phyloP scores from a whole-genome alignment of 2,329 filamentous ascomycete genomes.

The Alternaria arborescens region DNA sequence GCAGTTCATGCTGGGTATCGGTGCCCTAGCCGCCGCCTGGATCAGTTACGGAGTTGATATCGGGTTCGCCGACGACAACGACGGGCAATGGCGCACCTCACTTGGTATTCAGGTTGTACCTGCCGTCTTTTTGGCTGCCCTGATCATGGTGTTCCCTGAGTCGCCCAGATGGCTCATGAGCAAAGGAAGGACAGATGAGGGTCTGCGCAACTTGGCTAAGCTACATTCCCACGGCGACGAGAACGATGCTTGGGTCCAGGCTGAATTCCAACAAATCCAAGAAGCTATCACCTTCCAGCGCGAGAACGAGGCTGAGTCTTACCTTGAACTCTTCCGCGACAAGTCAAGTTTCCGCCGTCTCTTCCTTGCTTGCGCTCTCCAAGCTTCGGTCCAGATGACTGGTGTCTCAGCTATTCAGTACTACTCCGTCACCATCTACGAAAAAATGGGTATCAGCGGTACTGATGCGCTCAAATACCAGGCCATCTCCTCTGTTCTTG shows the following conservation, averaged over 20 bases:
- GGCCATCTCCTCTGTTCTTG: slow-evolving; percentile 76
- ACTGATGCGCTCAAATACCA: slow-evolving; percentile 76
- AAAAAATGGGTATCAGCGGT: slow-evolving; percentile 72
- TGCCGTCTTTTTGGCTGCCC: slow-evolving; percentile 67
- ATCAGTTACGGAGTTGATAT: slow-evolving; percentile 75
- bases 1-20: slow-evolving; percentile 84
- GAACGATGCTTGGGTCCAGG: slow-evolving; percentile 75
- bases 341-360: slow-evolving; percentile 74
- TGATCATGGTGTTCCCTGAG: slow-evolving; percentile 79
- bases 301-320: slow-evolving; percentile 76
- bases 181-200: no score
- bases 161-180: slow-evolving; percentile 75
- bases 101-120: slow-evolving; percentile 77
- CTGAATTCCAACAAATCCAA: slow-evolving; percentile 77
- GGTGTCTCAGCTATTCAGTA: slow-evolving; percentile 73
- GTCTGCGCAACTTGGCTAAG: slow-evolving; percentile 70
- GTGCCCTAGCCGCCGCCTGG: slow-evolving; percentile 76
- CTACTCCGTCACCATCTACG: slow-evolving; percentile 73
- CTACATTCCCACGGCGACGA: slow-evolving; percentile 77
- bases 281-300: no score
- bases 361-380: slow-evolving; percentile 73
- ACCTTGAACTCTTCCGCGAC: slow-evolving; percentile 72
- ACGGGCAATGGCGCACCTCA: no score
- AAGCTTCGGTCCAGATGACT: slow-evolving; percentile 79
- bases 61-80: no score